A percentile compares a stretch with the other conserved stretches of the same genome.
phyloP scores from a whole-genome alignment of 371 early-diverging fungal genomes.

The Gilbertella persicaria region DNA sequence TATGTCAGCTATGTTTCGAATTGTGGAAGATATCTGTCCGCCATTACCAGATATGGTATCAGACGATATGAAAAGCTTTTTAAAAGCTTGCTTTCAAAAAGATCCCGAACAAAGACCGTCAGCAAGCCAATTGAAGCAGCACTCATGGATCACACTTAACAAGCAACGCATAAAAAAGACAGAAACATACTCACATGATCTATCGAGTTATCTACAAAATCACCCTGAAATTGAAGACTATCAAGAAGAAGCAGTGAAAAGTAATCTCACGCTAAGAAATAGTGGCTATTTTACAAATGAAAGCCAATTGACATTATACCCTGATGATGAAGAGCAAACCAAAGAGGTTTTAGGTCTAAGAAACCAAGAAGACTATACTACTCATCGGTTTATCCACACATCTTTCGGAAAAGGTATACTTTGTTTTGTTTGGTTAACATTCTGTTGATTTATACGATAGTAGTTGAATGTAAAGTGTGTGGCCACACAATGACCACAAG shows the following conservation, averaged over 20 bases:
- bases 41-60: slow-evolving; percentile 85
- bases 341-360: not conserved
- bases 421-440: not conserved
- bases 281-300: too few relatives aligned
- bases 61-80: slow-evolving; percentile 73
- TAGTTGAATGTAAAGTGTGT: slow-evolving; percentile 47
- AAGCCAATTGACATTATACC: too few relatives aligned
- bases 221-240: too few relatives aligned
- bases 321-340: not conserved
- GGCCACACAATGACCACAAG: slow-evolving; percentile 24
- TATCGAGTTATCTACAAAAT: slow-evolving; percentile 12
- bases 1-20: slow-evolving; percentile 89
- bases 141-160: slow-evolving; percentile 67
- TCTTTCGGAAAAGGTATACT: slow-evolving; percentile 41
- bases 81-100: slow-evolving; percentile 81
- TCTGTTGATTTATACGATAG: slow-evolving; percentile 13
- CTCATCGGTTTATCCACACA: slow-evolving; percentile 42
- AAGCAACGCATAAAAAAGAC: slow-evolving; percentile 24
- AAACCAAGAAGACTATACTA: slow-evolving; percentile 23
- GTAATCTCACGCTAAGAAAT: too few relatives aligned
- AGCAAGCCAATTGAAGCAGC: slow-evolving; percentile 66
- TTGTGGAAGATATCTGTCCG: slow-evolving; percentile 86
- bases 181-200: slow-evolving; percentile 16
- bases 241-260: too few relatives aligned
- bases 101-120: slow-evolving; percentile 71